Evolutionary conservation across 1,139 yeast species (phyloP).

Genomic region (Taphrina communis): DNA sequence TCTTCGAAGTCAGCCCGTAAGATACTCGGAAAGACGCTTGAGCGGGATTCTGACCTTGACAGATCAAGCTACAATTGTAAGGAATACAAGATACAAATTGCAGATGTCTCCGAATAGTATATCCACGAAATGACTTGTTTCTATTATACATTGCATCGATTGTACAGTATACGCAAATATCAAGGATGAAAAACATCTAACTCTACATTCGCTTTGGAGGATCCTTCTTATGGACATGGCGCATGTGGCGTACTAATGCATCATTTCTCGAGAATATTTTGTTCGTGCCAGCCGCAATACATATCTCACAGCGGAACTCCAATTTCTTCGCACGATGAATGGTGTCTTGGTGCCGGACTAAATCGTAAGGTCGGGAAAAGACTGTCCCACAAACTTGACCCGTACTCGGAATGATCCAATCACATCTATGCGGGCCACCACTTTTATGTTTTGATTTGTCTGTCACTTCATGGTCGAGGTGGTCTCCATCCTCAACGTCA

Average conservation of each 20-base stretch:
- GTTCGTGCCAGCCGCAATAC: constrained; percentile 60
- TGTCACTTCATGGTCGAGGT: not conserved
- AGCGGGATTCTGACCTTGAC: not conserved
- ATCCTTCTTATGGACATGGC: constrained; percentile 34
- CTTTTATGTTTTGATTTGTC: constrained; percentile 37
- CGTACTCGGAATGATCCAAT: constrained; percentile 64
- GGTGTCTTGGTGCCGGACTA: constrained; percentile 93
- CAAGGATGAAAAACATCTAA: not conserved
- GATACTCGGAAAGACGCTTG: not conserved
- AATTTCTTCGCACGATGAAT: constrained; percentile 89
- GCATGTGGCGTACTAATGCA: constrained; percentile 84
- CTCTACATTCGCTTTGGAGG: constrained; percentile 10
- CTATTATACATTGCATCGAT: too few species aligned
- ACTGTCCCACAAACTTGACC: constrained; percentile 75
- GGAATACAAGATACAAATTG: constrained; percentile 14
- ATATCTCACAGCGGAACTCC: constrained; percentile 82
- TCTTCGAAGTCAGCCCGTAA: constrained; percentile 40
- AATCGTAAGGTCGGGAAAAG: constrained; percentile 91
- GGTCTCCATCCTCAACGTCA: constrained; percentile 11
- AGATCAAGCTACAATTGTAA: constrained; percentile 29
- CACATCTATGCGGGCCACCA: constrained; percentile 61
- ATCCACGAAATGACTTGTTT: not conserved
- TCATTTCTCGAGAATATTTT: constrained; percentile 93
- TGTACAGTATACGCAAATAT: too few species aligned
- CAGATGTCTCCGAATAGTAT: constrained; percentile 15